Conservation (phyloP, 805 yeast genomes). For the Nakazawaea sp. region DNA sequence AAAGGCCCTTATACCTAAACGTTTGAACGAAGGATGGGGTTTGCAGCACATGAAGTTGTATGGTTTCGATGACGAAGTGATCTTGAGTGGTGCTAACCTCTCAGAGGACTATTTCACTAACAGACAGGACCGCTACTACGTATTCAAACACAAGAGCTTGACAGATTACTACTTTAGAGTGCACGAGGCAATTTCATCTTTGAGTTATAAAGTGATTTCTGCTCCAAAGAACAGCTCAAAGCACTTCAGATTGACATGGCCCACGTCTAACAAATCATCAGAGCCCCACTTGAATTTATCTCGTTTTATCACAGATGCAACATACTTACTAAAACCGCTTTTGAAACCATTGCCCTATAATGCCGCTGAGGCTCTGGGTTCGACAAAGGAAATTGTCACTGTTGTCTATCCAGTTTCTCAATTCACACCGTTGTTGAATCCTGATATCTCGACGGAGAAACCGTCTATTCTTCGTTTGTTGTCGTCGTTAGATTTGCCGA, state of each 20-base stretch:
- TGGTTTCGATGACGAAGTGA: slow-evolving; percentile 87
- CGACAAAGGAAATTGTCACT: slow-evolving; percentile 38
- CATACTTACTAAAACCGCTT: slow-evolving; percentile 50
- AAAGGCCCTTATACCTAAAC: slow-evolving; percentile 61
- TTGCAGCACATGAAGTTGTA: slow-evolving; percentile 96
- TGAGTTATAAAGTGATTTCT: slow-evolving; percentile 62
- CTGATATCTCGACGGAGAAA: slow-evolving; percentile 76
- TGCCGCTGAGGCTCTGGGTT: slow-evolving; percentile 18
- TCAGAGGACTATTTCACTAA: slow-evolving; percentile 90
- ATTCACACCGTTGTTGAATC: slow-evolving; percentile 70
- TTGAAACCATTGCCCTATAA: slow-evolving; percentile 30
- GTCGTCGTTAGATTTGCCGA: slow-evolving; percentile 46
- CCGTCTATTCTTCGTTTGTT: slow-evolving; percentile 58
- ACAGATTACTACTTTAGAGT: slow-evolving; percentile 71
- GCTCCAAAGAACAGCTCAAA: slow-evolving; percentile 26
- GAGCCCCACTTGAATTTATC: slow-evolving; percentile 57
- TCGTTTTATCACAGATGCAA: slow-evolving; percentile 49
- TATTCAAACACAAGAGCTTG: slow-evolving; percentile 51
- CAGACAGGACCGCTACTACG: slow-evolving; percentile 88
- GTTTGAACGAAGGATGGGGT: slow-evolving; percentile 89
- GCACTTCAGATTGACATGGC: slow-evolving; percentile 68
- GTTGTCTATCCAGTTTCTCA: slow-evolving; percentile 88
- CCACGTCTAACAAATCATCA: slow-evolving; percentile 51
- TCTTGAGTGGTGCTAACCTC: slow-evolving; percentile 86
- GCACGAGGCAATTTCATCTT: slow-evolving; percentile 56